Conservation (phyloP, 2,329 filamentous ascomycete species). For the Stagonosporopsis vannaccii region DNA sequence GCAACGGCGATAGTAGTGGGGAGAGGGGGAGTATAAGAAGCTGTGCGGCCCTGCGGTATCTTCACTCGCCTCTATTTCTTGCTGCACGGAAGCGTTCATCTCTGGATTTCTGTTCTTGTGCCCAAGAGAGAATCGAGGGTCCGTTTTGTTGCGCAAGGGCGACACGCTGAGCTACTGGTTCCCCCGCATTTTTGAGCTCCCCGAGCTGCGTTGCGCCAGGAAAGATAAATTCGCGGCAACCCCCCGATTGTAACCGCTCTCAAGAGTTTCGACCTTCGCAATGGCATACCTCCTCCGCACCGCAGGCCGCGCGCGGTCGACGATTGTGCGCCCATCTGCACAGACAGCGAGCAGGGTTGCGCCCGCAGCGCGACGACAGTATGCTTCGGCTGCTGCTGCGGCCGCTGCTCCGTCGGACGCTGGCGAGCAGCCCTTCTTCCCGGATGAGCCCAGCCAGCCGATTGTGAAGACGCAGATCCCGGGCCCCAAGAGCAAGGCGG, state of each 20-base stretch:
- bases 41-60: background rate
- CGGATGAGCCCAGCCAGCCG: slow-evolving; percentile 65
- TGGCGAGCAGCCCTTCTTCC: slow-evolving; percentile 60
- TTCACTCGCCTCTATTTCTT: too few relatives aligned
- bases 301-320: slow-evolving; percentile 23
- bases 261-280: slow-evolving; percentile 2
- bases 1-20: slow-evolving; percentile 6
- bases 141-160: background rate
- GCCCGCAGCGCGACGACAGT: slow-evolving; percentile 34
- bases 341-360: slow-evolving; percentile 23
- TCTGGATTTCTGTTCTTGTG: too few relatives aligned
- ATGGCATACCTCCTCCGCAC: slow-evolving; percentile 47
- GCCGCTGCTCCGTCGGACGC: slow-evolving; percentile 41
- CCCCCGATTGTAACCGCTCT: slow-evolving; percentile 1
- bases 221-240: slow-evolving; percentile 1
- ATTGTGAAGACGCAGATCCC: slow-evolving; percentile 69
- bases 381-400: slow-evolving; percentile 44
- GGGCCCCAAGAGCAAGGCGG: slow-evolving; percentile 75
- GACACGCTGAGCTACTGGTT: background rate
- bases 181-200: slow-evolving; percentile 15
- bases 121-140: background rate
- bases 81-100: too few relatives aligned
- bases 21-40: slow-evolving; percentile 10
- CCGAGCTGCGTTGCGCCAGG: background rate
- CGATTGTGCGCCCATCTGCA: slow-evolving; percentile 25